Evolutionary conservation across 2,329 filamentous ascomycete species (phyloP).

Genomic region (Fusarium temperatum): DNA sequence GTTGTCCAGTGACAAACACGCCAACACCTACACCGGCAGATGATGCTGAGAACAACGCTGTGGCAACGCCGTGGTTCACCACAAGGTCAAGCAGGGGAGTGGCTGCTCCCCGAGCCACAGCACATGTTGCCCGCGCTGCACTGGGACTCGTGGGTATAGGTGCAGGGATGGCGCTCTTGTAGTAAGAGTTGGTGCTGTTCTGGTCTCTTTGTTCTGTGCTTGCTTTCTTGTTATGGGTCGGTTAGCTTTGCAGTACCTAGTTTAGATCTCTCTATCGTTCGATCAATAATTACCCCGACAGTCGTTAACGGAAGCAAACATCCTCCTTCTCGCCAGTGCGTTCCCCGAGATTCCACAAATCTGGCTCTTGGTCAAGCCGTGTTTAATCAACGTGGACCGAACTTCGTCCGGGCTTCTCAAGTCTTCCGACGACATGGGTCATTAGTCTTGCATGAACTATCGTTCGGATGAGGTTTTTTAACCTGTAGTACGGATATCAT

Average conservation of each 20-base stretch:
- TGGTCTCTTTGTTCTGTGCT: not conserved
- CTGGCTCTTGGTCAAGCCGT: not conserved
- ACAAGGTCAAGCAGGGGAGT: slow-evolving; percentile 38
- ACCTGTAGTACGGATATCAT: not conserved
- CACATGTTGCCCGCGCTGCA: slow-evolving; percentile 41
- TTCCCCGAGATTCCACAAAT: not conserved
- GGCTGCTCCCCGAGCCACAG: slow-evolving; percentile 39
- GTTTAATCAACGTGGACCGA: not conserved
- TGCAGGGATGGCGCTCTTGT: slow-evolving; percentile 43
- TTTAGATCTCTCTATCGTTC: not conserved
- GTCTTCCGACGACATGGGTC: not conserved
- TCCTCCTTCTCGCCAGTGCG: not conserved
- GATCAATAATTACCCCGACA: slow-evolving; percentile 10
- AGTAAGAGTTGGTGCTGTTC: not conserved
- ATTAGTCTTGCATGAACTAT: not conserved
- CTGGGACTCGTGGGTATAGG: slow-evolving; percentile 45
- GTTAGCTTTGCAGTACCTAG: not conserved
- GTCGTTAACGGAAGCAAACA: not conserved
- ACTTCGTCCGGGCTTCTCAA: not conserved
- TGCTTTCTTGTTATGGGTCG: not conserved
- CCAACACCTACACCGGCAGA: slow-evolving; percentile 21
- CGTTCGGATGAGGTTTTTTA: not conserved
- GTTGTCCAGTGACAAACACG: slow-evolving; percentile 42
- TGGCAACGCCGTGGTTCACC: slow-evolving; percentile 31
- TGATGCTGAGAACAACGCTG: slow-evolving; percentile 25